Conservation (phyloP, 163 green algal genomes). For the Scenedesmus sp. region DNA sequence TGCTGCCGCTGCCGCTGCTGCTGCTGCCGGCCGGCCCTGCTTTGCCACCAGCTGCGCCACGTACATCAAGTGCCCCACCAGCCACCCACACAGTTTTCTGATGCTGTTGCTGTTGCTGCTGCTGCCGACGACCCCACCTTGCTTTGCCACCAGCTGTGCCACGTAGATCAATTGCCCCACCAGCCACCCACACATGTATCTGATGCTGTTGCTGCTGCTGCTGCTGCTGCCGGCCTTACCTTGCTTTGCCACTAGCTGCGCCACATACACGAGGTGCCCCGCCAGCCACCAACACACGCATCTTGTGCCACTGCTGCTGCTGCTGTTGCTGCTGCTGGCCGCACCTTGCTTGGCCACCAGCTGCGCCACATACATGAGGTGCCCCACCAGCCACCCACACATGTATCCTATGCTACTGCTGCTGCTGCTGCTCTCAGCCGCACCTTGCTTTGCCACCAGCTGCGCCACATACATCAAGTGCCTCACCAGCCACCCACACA, state of each 20-base stretch:
- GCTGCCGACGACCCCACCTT: no score
- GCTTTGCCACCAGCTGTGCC: no score
- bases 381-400: constrained; percentile 76
- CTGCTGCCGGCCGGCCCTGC: constrained; percentile 60
- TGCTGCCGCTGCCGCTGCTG: no score
- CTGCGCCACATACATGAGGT: constrained; percentile 89
- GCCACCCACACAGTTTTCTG: not conserved
- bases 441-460: constrained; percentile 84
- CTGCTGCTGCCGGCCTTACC: constrained; percentile 51
- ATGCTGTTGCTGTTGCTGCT: no score
- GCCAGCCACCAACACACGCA: constrained; percentile 61
- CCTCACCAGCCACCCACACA: constrained; percentile 72
- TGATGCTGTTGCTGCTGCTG: not conserved
- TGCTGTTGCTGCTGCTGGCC: no score
- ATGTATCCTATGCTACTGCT: no score
- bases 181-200: no score
- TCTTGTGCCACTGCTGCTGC: no score
- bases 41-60: constrained; percentile 87
- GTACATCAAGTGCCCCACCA: constrained; percentile 92
- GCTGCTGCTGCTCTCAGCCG: no score
- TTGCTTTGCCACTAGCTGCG: constrained; percentile 85
- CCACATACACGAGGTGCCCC: constrained; percentile 91
- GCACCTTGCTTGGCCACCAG: constrained; percentile 82
- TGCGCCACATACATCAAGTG: constrained; percentile 91
- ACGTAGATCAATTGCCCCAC: no score